Percentiles rank a stretch among this genome's conserved stretches.
Conservation (phyloP, 2,329 filamentous ascomycete genomes). For the Decorospora gaudefroyi region DNA sequence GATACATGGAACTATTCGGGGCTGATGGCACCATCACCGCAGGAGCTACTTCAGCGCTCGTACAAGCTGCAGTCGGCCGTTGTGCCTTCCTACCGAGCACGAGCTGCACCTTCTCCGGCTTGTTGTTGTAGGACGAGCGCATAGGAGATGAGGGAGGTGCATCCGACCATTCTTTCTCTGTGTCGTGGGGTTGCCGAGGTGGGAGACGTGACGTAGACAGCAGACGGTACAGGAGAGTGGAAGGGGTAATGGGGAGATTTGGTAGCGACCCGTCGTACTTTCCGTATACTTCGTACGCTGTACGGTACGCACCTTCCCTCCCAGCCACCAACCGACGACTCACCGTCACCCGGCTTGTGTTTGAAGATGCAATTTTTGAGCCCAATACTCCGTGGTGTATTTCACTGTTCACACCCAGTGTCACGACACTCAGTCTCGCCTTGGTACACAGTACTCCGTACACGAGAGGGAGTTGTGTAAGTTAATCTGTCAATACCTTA, state of each 20-base stretch:
- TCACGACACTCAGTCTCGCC: too few species aligned
- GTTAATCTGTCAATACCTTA: too few species aligned
- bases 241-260: neutral
- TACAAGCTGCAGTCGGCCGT: slow-evolving; percentile 3
- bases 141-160: neutral
- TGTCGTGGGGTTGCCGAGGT: neutral
- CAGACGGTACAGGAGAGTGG: neutral
- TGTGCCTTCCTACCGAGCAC: slow-evolving; percentile 14
- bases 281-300: neutral
- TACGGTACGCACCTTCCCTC: slow-evolving; percentile 7
- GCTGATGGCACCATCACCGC: slow-evolving; percentile 2
- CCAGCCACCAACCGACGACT: too few species aligned
- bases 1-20: slow-evolving; percentile 8
- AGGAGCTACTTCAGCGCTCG: slow-evolving; percentile 8
- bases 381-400: too few species aligned
- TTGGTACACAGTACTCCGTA: too few species aligned
- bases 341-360: too few species aligned
- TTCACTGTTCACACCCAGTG: too few species aligned
- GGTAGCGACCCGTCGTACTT: neutral
- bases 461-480: too few species aligned
- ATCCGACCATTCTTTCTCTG: too few species aligned
- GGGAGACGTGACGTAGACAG: slow-evolving; percentile 6
- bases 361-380: neutral
- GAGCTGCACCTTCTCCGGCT: slow-evolving; percentile 2
- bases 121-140: slow-evolving; percentile 4